Evolutionary conservation across 768 basidiomycete genomes (phyloP).

Genomic region (Mycena filopes): DNA sequence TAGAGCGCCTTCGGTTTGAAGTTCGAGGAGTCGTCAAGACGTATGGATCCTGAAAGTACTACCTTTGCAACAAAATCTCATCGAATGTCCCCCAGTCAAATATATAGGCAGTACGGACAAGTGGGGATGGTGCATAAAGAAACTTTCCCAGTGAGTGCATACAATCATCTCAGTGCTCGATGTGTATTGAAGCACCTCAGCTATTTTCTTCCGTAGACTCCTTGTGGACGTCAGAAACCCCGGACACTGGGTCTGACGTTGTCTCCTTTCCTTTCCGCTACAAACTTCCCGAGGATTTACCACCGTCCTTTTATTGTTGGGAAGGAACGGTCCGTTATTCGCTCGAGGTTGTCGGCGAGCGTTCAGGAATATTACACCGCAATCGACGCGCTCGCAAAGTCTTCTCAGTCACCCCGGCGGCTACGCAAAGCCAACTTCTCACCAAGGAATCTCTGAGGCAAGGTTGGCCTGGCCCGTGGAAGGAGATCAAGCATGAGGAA

Average conservation of each 20-base stretch:
- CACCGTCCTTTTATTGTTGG: slow-evolving; percentile 8
- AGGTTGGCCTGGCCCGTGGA: slow-evolving; percentile 16
- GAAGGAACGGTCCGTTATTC: slow-evolving; percentile 7
- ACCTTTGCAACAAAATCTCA: neutral
- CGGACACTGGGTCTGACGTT: neutral
- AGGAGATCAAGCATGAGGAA: neutral
- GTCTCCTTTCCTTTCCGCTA: slow-evolving; percentile 18
- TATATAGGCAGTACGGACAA: neutral
- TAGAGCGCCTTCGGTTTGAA: neutral
- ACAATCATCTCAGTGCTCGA: too few relatives aligned
- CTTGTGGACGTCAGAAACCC: neutral
- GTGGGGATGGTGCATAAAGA: neutral
- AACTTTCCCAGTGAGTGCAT: neutral
- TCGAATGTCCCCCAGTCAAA: neutral
- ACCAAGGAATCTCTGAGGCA: slow-evolving; percentile 10
- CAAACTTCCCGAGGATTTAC: slow-evolving; percentile 6
- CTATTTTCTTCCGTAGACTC: neutral
- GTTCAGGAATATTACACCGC: slow-evolving; percentile 8
- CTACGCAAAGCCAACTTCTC: neutral
- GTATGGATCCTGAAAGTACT: neutral
- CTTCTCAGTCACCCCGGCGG: slow-evolving; percentile 17
- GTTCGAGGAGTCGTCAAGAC: slow-evolving; percentile 6
- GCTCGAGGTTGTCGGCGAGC: slow-evolving; percentile 16
- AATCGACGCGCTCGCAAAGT: slow-evolving; percentile 16
- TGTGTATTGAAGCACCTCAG: neutral